Base-by-base conservation (phyloP, 768 basidiomycete genomes). In the Dacryopinax spathularia region DNA sequence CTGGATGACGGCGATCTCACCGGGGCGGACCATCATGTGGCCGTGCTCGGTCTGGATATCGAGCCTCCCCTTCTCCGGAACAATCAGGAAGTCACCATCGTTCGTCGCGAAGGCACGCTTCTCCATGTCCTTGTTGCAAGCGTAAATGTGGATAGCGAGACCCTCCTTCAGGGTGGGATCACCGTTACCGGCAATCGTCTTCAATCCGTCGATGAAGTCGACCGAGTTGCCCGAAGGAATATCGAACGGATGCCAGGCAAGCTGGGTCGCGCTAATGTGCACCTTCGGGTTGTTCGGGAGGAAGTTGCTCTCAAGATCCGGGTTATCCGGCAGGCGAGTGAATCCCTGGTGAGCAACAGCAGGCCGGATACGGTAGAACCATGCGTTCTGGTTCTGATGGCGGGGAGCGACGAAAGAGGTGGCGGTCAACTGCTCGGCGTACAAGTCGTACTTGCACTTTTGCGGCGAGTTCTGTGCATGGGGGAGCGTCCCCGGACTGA, bases 1-100 rank as follows among this genome's bases (percentile, higher is more conserved):
- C 69, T 84, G 84, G 64, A 86, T 80, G 61, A 86, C 84, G 20
- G 79, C 75, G 22, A 86, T 72, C 70, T 87, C 86, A 10, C 86
- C 86, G 20, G 84, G 81, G 12, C 80, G 72, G 12, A 80, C 82
- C 83, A 84, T 84, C 65, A 86, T 63, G 67, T 78, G 82, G 61
- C 85, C 85, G 65, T 83, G 80, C 71, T 87, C 85, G 1, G 85
- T 86, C 71, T 84, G 84, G 39, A 87, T 80, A 69, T 86, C 84
- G 66, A 87, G 72, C 13, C 84, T 76, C 4, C 85, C 85, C 68
- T 81, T 77, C 69, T 85, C 81, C 9, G 85, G 85, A 18, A 86
- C 73, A 68, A 87, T 82, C 69, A 86, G 72, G 76, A 85, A 80
- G 71, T 86, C 84, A 6, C 85, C 84, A 66, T 86, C 84, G 48